Percentiles rank a stretch among this genome's conserved stretches.
These are phyloP conservation scores for Fusarium coffeatum DNA, from an alignment of 2,329 filamentous ascomycete genomes.

Conservation along the genomic window DNA sequence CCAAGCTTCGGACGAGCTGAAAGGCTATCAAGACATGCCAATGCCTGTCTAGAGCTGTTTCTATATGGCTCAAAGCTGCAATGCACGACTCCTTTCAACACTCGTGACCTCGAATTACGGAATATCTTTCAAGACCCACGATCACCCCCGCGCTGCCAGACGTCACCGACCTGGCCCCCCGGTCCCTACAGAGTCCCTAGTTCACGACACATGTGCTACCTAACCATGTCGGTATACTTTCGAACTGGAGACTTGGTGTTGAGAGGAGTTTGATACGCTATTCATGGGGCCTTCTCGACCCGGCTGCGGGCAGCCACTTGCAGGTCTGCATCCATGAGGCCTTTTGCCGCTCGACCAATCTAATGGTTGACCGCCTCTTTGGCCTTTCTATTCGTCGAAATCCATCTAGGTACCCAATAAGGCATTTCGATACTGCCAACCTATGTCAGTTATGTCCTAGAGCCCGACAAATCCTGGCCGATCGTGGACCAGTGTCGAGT, in stretches of 20 bases:
- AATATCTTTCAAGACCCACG: slow-evolving; percentile 21
- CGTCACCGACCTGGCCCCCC: slow-evolving; percentile 35
- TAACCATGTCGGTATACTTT: slow-evolving; percentile 27
- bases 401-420: slow-evolving; percentile 21
- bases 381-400: slow-evolving; percentile 37
- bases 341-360: slow-evolving; percentile 39
- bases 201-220: slow-evolving; percentile 35
- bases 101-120: slow-evolving; percentile 39
- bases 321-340: slow-evolving; percentile 34
- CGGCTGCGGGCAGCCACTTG: slow-evolving; percentile 39
- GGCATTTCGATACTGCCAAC: slow-evolving; percentile 20
- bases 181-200: slow-evolving; percentile 11
- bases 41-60: slow-evolving; percentile 15
- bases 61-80: slow-evolving; percentile 10
- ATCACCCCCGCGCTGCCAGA: slow-evolving; percentile 39
- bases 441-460: slow-evolving; percentile 31
- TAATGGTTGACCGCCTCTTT: slow-evolving; percentile 44
- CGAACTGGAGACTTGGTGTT: slow-evolving; percentile 31
- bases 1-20: neutral
- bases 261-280: slow-evolving; percentile 29
- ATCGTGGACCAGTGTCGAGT: slow-evolving; percentile 24
- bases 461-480: slow-evolving; percentile 23
- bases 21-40: slow-evolving; percentile 11
- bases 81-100: slow-evolving; percentile 19
- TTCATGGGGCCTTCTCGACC: slow-evolving; percentile 36